phyloP scores from a whole-genome alignment of 257 asterid genomes.

The Nicotiana otophora region DNA sequence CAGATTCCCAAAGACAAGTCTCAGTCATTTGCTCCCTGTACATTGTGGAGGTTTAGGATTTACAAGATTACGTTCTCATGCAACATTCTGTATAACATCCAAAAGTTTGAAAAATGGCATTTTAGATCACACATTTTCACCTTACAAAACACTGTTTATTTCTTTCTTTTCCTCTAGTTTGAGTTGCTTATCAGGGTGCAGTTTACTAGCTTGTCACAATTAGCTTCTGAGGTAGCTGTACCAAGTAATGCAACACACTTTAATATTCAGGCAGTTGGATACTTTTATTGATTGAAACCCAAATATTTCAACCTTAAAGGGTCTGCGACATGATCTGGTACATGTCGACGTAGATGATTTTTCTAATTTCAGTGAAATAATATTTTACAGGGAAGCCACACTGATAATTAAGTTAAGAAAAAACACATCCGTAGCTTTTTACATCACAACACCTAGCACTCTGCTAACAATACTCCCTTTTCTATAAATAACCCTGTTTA shows the following conservation, averaged over 20 bases:
- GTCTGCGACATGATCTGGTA: not conserved
- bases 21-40: not conserved
- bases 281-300: not conserved
- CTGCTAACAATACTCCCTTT: conserved; percentile 3
- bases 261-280: not conserved
- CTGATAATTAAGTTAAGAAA: not conserved
- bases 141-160: not conserved
- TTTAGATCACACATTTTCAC: not conserved
- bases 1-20: not conserved
- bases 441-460: not conserved
- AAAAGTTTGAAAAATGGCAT: not conserved
- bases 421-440: not conserved
- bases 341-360: not conserved
- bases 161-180: not conserved
- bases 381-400: not conserved
- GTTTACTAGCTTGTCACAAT: not conserved
- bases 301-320: not conserved
- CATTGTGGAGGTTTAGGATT: conserved; percentile 12
- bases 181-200: not conserved
- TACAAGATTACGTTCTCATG: not conserved
- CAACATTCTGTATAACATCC: not conserved
- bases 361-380: not conserved
- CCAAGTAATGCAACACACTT: not conserved
- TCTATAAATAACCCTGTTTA: not conserved
- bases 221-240: not conserved